A percentile compares a stretch with the other conserved stretches of the same genome.
phyloP scores from a whole-genome alignment of 192 early-diverging fungal species.

The Borealophlyctis nickersoniae region DNA sequence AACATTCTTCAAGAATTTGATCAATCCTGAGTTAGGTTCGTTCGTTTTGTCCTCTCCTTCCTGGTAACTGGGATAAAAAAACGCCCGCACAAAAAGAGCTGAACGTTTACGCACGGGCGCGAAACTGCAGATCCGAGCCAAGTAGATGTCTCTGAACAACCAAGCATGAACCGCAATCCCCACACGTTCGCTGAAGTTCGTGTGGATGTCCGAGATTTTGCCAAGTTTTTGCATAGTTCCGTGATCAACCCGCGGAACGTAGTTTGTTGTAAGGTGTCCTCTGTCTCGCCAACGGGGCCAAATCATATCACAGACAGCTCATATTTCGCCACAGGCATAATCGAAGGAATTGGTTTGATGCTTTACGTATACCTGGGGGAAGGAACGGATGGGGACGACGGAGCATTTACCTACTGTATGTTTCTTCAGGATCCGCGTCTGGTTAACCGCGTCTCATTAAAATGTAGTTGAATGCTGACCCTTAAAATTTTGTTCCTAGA shows the following conservation, averaged over 20 bases:
- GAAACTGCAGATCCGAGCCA: constrained; percentile 8
- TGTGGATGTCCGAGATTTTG: constrained; percentile 70
- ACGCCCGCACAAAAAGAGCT: constrained; percentile 6
- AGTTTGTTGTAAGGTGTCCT: constrained; percentile 62
- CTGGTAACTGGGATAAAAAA: background rate
- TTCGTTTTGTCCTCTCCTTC: background rate
- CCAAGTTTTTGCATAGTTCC: constrained; percentile 74
- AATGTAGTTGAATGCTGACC: too few relatives aligned
- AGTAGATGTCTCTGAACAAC: background rate
- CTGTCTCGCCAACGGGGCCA: too few relatives aligned
- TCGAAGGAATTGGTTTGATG: constrained; percentile 15
- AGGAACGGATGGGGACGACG: constrained; percentile 21
- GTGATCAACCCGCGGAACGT: constrained; percentile 74
- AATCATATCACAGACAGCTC: too few relatives aligned
- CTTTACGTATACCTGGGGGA: constrained; percentile 33
- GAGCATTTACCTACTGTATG: constrained; percentile 29
- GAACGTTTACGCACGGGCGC: too few relatives aligned
- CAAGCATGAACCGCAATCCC: constrained; percentile 21
- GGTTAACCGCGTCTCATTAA: too few relatives aligned
- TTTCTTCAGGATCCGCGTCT: constrained; percentile 10
- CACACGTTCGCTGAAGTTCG: constrained; percentile 61
- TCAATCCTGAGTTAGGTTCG: constrained; percentile 58
- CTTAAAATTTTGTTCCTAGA: too few relatives aligned
- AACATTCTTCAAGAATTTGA: constrained; percentile 56
- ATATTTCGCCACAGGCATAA: too few relatives aligned